Percentiles rank a stretch among this genome's conserved stretches.
Conservation (phyloP, 1,284 basidiomycete genomes). For the Cutaneotrichosporon cutaneum region DNA sequence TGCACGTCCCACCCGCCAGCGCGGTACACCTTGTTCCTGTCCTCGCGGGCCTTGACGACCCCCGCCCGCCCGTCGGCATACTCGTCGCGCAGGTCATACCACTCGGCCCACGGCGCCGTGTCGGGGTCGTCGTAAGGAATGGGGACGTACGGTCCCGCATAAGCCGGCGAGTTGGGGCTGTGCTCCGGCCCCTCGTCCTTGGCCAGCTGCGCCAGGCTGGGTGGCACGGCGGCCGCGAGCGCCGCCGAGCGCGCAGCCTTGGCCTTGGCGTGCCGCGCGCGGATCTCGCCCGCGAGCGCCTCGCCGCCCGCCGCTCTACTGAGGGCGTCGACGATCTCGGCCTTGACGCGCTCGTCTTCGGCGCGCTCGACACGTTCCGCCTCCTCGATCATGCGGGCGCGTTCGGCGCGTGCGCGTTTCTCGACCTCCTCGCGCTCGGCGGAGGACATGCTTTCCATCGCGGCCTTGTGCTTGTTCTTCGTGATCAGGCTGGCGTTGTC, state of each 20-base stretch:
- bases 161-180: conserved; percentile 41
- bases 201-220: conserved; percentile 16
- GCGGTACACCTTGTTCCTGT: conserved; percentile 74
- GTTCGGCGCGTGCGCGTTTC: conserved; percentile 65
- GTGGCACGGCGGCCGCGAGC: conserved; percentile 35
- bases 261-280: conserved; percentile 52
- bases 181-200: conserved; percentile 22
- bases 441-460: conserved; percentile 48
- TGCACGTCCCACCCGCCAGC: conserved; percentile 79
- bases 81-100: conserved; percentile 35
- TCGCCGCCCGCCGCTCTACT: conserved; percentile 58
- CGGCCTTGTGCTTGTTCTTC: conserved; percentile 70
- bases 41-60: conserved; percentile 64
- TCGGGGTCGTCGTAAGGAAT: conserved; percentile 46
- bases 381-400: conserved; percentile 62
- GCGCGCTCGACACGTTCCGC: conserved; percentile 64
- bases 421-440: conserved; percentile 71
- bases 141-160: conserved; percentile 49
- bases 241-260: conserved; percentile 36
- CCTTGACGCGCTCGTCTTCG: conserved; percentile 50
- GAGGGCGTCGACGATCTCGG: conserved; percentile 72
- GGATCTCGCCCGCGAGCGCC: conserved; percentile 60
- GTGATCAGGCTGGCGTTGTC: conserved; percentile 79
- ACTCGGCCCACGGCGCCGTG: conserved; percentile 25
- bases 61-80: conserved; percentile 55